Conservation (phyloP, 2,329 filamentous ascomycete species). For the Penicillium freii region DNA sequence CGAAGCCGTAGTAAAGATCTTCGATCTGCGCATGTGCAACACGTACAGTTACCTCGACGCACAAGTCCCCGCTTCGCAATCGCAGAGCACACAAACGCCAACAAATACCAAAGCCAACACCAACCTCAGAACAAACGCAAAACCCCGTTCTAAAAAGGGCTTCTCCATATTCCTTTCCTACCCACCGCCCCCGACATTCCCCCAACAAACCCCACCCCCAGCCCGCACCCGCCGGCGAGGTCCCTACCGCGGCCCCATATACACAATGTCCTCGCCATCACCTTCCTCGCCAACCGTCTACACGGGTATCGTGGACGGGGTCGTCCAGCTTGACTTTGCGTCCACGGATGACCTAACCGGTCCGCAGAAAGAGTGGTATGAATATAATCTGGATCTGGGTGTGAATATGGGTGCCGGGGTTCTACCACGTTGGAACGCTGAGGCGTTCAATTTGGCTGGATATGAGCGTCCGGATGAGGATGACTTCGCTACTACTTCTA, state of each 20-base stretch:
- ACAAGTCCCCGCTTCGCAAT: conserved; percentile 8
- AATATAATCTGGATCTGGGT: conserved; percentile 30
- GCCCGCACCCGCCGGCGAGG: conserved; percentile 15
- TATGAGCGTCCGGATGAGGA: conserved; percentile 44
- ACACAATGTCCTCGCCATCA: conserved; percentile 46
- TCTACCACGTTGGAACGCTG: conserved; percentile 10
- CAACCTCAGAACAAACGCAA: not conserved
- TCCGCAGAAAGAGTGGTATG: conserved; percentile 33
- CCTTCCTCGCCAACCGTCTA: conserved; percentile 47
- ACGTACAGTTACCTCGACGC: conserved; percentile 36
- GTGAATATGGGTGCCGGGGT: conserved; percentile 15
- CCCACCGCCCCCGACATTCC: conserved; percentile 16
- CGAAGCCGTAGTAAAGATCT: conserved; percentile 61
- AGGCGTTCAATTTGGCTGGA: conserved; percentile 40
- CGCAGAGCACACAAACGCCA: not conserved
- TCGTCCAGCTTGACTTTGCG: conserved; percentile 45
- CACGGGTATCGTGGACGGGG: conserved; percentile 43
- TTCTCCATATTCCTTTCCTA: conserved; percentile 47
- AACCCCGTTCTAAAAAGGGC: conserved; percentile 29
- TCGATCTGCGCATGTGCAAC: conserved; percentile 57
- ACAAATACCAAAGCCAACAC: not conserved
- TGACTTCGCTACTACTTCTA: conserved; percentile 33
- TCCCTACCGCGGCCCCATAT: conserved; percentile 46
- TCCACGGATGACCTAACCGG: conserved; percentile 44
- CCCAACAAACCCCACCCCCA: conserved; percentile 5